Evolutionary conservation across 2,329 filamentous ascomycete genomes (phyloP).

Genomic region (Bipolaris oryzae): DNA sequence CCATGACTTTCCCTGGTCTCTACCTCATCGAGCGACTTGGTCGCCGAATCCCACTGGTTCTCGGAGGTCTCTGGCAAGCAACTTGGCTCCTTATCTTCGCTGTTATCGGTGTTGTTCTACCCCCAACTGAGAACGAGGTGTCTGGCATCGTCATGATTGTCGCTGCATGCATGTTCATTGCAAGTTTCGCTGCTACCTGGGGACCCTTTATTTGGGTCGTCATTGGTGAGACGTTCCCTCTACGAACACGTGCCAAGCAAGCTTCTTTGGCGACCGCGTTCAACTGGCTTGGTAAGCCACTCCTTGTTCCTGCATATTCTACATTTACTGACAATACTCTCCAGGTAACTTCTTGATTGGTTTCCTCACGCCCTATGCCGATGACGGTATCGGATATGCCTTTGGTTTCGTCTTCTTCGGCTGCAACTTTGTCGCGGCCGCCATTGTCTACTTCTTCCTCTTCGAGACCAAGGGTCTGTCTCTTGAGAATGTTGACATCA

Average conservation of each 20-base stretch:
- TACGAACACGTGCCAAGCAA: slow-evolving; percentile 44
- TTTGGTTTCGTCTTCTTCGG: slow-evolving; percentile 47
- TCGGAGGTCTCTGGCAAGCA: slow-evolving; percentile 71
- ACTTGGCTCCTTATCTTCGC: slow-evolving; percentile 67
- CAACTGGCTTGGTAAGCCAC: slow-evolving; percentile 37
- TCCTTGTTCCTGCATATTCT: not conserved
- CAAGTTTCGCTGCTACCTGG: slow-evolving; percentile 70
- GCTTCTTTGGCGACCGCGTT: slow-evolving; percentile 42
- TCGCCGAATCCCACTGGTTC: slow-evolving; percentile 69
- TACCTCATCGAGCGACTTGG: slow-evolving; percentile 72
- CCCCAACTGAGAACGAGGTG: slow-evolving; percentile 41
- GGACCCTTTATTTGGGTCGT: slow-evolving; percentile 64
- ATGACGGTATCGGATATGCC: slow-evolving; percentile 40
- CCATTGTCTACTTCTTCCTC: slow-evolving; percentile 44
- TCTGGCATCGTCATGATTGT: slow-evolving; percentile 73
- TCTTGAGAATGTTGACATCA: slow-evolving; percentile 46
- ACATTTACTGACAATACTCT: slow-evolving; percentile 24
- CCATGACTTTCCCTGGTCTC: slow-evolving; percentile 69
- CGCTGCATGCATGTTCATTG: slow-evolving; percentile 75
- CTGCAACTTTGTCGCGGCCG: slow-evolving; percentile 41
- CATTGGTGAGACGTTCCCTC: slow-evolving; percentile 44
- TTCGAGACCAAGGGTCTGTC: slow-evolving; percentile 43
- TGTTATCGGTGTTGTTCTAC: slow-evolving; percentile 49
- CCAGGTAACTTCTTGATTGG: slow-evolving; percentile 48
- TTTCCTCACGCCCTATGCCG: slow-evolving; percentile 45